Evolutionary conservation across 805 yeast genomes (phyloP), one percentile per base, ranked within the genome.

Genomic region (Starmera pachycereana): DNA sequence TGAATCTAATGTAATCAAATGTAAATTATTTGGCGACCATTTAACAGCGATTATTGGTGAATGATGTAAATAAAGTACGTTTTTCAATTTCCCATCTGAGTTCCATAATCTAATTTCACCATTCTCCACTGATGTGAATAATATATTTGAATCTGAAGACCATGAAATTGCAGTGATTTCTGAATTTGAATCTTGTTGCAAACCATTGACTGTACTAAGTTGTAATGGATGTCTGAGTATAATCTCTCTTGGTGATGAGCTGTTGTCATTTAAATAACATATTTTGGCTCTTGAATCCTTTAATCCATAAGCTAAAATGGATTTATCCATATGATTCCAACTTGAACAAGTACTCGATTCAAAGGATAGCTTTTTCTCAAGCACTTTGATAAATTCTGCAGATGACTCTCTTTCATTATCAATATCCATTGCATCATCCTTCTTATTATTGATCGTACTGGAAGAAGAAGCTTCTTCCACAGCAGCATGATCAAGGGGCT

Each of bases 71-170:
- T 69, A 65, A 49, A 78, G 58, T 1, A 73, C 71, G 38, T 76
- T 79, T 43, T 73, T 65, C 32, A 86, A 62, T 28, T 71, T 69
- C 0, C 95, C 95, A 36, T 76, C 80, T 0, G 73, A 66, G 10
- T 78, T 71, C 95, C 95, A 88, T n/a, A 84, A 64, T 41, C 90
- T 62, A 8, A 88, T 51, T 49, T 82, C 90, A 12, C 96, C 96
- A 51, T 70, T 70, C 40, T 70, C 74, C 2, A 78, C 69, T 3
- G 79, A 82, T 0, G 89, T 81, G 12, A 81, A 66, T 3, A 87
- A 57, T 12, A 68, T 49, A 33, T 71, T 63, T 0, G 95, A 95
- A 40, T 63, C 61, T 1, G 81, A 79, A 11, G 85, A 72, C 94
- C 94, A 86, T 9, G 74, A 46, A 3, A 72, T 40, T 25, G 53